Conservation (phyloP, 495 filamentous ascomycete genomes). For the Podospora bellae-mahoneyi region DNA sequence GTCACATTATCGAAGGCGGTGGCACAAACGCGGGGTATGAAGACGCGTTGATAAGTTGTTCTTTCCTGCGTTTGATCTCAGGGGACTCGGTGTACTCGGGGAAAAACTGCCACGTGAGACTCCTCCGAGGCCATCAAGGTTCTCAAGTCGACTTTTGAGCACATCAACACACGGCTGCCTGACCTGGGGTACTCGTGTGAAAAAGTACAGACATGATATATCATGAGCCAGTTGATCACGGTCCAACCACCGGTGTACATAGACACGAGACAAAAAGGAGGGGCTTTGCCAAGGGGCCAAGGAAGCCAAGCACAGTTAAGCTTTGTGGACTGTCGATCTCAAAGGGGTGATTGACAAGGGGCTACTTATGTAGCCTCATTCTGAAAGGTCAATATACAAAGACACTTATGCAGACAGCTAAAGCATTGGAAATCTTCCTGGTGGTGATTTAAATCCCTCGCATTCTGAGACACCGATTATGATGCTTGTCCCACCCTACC, state of each 20-base stretch:
- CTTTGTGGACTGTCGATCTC: constrained; percentile 8
- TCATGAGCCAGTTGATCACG: neutral
- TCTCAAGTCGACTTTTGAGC: neutral
- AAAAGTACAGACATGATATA: neutral
- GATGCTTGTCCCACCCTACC: neutral
- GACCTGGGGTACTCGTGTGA: neutral
- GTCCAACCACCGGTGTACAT: neutral
- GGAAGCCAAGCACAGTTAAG: constrained; percentile 18
- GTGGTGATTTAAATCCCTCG: neutral
- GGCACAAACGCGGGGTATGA: neutral
- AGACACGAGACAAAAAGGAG: neutral
- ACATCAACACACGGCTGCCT: neutral
- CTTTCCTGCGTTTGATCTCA: neutral
- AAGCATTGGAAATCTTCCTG: neutral
- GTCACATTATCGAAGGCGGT: neutral
- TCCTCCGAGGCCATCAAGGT: neutral
- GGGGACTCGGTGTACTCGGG: neutral
- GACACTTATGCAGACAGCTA: neutral
- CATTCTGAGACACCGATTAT: neutral
- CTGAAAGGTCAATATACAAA: neutral
- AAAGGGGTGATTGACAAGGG: neutral
- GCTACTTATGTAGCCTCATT: neutral
- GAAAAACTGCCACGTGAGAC: neutral
- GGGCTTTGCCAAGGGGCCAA: constrained; percentile 16
- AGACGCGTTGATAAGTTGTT: neutral